Evolutionary conservation across 805 yeast genomes (phyloP).

Genomic region (Saturnispora gosingensis): DNA sequence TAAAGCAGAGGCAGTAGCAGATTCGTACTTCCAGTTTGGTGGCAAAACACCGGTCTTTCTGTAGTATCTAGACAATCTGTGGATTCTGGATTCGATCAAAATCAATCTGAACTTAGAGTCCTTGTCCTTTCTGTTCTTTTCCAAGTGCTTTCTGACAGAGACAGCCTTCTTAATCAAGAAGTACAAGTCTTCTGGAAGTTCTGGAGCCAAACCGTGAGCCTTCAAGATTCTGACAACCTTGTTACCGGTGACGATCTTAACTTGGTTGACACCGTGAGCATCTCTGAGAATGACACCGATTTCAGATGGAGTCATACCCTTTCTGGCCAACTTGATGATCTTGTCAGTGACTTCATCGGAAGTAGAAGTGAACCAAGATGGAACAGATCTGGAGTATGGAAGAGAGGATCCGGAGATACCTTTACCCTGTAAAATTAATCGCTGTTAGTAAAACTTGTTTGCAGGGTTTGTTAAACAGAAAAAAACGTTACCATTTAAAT

Average conservation of each 20-base stretch:
- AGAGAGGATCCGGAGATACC: constrained; percentile 98
- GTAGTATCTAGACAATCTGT: constrained; percentile 99
- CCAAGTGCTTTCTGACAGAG: constrained; percentile 99
- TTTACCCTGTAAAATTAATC: constrained; percentile 61
- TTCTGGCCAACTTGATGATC: constrained; percentile 98
- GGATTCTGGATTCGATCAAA: constrained; percentile 99
- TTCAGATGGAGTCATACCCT: constrained; percentile 99
- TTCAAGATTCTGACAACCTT: constrained; percentile 98
- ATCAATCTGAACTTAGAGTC: constrained; percentile 99
- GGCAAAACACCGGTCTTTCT: constrained; percentile 98
- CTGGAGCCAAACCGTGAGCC: constrained; percentile 99
- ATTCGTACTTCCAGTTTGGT: constrained; percentile 99
- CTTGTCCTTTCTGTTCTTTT: constrained; percentile 99
- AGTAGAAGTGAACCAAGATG: constrained; percentile 98
- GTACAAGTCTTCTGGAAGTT: constrained; percentile 99
- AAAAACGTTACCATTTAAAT: constrained; percentile 21
- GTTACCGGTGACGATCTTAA: constrained; percentile 97
- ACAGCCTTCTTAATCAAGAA: constrained; percentile 99
- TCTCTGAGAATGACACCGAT: constrained; percentile 99
- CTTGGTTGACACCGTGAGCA: constrained; percentile 99
- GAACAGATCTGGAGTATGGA: constrained; percentile 98
- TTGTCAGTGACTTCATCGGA: constrained; percentile 95
- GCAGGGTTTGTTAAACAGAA: constrained; percentile 7
- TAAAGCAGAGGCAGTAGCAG: constrained; percentile 99
- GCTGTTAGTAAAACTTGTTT: constrained; percentile 27